Evolutionary conservation across 352 stramenopile species (phyloP).

Genomic region (Phytophthora constricta): DNA sequence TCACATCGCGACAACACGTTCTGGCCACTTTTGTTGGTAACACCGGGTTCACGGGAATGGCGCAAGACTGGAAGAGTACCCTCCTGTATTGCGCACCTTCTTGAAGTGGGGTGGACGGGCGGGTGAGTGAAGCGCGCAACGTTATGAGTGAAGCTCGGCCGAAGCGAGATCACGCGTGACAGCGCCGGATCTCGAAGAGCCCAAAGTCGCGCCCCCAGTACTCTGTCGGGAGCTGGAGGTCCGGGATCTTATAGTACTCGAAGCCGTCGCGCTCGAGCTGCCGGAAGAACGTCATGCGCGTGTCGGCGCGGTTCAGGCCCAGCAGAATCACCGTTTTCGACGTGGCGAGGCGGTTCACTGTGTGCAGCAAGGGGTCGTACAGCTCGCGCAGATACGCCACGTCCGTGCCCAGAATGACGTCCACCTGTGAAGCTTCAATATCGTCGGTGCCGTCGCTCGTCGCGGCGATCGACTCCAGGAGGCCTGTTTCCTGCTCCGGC

Average conservation of each 20-base stretch:
- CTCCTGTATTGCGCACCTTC: neutral
- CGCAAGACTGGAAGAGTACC: neutral
- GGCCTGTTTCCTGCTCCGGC: conserved; percentile 43
- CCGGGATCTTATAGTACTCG: conserved; percentile 85
- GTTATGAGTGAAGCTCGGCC: neutral
- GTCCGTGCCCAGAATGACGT: conserved; percentile 85
- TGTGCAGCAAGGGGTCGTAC: conserved; percentile 77
- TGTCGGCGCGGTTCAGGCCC: conserved; percentile 80
- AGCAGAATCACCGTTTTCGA: conserved; percentile 64
- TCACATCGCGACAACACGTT: neutral
- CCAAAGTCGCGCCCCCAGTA: conserved; percentile 83
- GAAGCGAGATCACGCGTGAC: conserved; percentile 14
- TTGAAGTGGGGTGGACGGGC: neutral
- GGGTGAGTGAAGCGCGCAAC: conserved; percentile 1
- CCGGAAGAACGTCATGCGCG: conserved; percentile 66
- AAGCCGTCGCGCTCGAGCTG: conserved; percentile 75
- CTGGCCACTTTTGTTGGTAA: neutral
- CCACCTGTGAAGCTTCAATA: conserved; percentile 37
- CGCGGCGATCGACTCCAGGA: conserved; percentile 45
- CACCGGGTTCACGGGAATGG: neutral
- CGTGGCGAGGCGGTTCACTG: conserved; percentile 54
- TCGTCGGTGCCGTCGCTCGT: conserved; percentile 5
- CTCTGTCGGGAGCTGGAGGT: conserved; percentile 56
- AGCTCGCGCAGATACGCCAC: conserved; percentile 79
- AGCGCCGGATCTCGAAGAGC: conserved; percentile 72